Percentiles rank a stretch among this genome's conserved stretches.
These are phyloP conservation scores for Phaeotremella fagi DNA, from an alignment of 768 basidiomycete genomes.

Conservation along the genomic window DNA sequence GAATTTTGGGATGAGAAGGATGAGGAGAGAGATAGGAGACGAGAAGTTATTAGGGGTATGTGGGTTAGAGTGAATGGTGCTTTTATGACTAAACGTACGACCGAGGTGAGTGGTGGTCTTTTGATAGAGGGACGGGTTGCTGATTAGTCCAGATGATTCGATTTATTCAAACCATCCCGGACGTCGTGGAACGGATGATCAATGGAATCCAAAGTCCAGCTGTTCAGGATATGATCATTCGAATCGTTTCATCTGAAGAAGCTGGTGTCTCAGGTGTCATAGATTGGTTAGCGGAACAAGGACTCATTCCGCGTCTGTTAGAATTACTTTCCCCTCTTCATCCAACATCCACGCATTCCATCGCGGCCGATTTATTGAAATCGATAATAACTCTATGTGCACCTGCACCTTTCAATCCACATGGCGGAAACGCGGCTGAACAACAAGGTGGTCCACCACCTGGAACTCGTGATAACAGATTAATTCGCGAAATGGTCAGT, in stretches of 20 bases:
- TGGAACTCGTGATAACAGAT: constrained; percentile 57
- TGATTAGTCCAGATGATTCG: constrained; percentile 66
- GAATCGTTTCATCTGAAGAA: constrained; percentile 82
- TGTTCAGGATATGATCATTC: constrained; percentile 82
- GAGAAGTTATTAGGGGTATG: constrained; percentile 80
- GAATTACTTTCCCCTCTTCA: constrained; percentile 74
- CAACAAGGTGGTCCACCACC: constrained; percentile 26
- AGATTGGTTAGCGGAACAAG: constrained; percentile 85
- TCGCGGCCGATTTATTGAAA: constrained; percentile 86
- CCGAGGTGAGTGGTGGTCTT: constrained; percentile 62
- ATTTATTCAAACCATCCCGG: constrained; percentile 79
- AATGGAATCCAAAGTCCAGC: constrained; percentile 82
- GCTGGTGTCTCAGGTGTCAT: constrained; percentile 75
- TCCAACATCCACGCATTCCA: constrained; percentile 69
- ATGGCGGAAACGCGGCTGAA: constrained; percentile 55
- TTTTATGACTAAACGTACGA: constrained; percentile 80
- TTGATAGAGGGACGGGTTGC: neutral
- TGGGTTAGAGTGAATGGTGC: constrained; percentile 91
- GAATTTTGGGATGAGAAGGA: constrained; percentile 71
- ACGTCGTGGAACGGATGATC: constrained; percentile 74
- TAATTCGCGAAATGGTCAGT: constrained; percentile 81
- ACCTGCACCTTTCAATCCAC: constrained; percentile 68
- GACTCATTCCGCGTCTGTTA: constrained; percentile 73
- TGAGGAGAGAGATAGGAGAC: constrained; percentile 56
- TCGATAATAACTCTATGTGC: constrained; percentile 91